Conservation (phyloP, 139 green algal species). For the Marvania coccoides region DNA sequence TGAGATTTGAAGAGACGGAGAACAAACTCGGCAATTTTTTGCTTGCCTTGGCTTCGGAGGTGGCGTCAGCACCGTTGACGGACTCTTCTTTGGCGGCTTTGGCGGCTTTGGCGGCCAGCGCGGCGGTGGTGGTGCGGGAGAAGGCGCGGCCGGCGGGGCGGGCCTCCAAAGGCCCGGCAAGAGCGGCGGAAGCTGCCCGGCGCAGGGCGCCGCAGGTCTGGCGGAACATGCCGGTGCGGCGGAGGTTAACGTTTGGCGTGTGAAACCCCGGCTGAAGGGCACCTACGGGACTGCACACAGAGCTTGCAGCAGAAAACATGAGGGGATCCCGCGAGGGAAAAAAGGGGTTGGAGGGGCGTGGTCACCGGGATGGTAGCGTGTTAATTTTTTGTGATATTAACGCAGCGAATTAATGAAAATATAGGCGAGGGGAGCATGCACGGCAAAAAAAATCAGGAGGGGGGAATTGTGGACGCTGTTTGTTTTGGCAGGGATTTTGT, state of each 20-base stretch:
- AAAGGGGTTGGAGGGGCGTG: neutral
- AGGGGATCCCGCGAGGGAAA: neutral
- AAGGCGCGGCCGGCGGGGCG: neutral
- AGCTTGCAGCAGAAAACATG: neutral
- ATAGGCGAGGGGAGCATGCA: too few species aligned
- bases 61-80: neutral
- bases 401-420: neutral
- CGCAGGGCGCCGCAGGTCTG: neutral
- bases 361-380: neutral
- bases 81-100: neutral
- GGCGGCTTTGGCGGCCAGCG: too few species aligned
- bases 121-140: neutral
- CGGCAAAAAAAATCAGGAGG: too few species aligned
- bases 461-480: too few species aligned
- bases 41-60: too few species aligned
- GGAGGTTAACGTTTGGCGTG: neutral
- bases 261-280: neutral
- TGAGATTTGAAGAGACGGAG: too few species aligned
- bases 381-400: neutral
- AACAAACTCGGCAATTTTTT: too few species aligned
- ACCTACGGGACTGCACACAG: neutral
- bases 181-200: neutral
- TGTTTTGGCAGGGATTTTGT: too few species aligned
- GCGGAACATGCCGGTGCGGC: neutral
- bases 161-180: neutral